Base-by-base conservation (phyloP, 305 asterid genomes). In the Solanum chacoense region DNA sequence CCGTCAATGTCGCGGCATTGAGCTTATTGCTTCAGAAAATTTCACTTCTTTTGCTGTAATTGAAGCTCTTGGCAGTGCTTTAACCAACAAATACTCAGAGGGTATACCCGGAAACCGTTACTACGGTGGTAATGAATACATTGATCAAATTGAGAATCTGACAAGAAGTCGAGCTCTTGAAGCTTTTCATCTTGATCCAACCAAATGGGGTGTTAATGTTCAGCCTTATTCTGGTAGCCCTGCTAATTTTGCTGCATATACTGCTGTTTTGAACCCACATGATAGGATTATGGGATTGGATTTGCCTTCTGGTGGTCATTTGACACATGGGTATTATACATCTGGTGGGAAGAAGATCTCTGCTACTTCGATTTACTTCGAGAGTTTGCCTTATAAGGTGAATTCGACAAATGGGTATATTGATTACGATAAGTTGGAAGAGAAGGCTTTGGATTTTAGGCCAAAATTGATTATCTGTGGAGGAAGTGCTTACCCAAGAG, bases 1-100 rank as follows among this genome's bases (percentile, higher is more conserved):
- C 89, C 97, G 98, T 74, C 99, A 96, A 90, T 94, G 98, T 93
- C 94, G 93, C 71, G 99, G 99, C 20, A 96, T 97, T 92, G 99
- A 97, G 91, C 98, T 97, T 67, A 97, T 97, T 88, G 98, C 99
- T 26, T 97, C 99, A 11, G 98, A 97, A 81, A 97, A 97, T 75
- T 97, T 97, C 98, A 97, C 99, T 78, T 97, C 99, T 85, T 95
- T 97, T 90, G 98, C 99, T 88, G 99, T 97, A 11, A 96, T 97
- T 40, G 98, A 97, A 86, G 99, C 99, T 85, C 95, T 97, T 11
- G 99, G 99, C 42, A 94, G 98, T 91, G 91, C 98, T 12, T 94
- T 97, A 88, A 97, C 99, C 89, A 97, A 97, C 94, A 97, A 97
- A 69, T 97, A 97, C 94, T 96, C 98, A 74, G 99, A 97, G 90